Conservation (phyloP, 2,329 filamentous ascomycete species). For the Thyridium curvatum region DNA sequence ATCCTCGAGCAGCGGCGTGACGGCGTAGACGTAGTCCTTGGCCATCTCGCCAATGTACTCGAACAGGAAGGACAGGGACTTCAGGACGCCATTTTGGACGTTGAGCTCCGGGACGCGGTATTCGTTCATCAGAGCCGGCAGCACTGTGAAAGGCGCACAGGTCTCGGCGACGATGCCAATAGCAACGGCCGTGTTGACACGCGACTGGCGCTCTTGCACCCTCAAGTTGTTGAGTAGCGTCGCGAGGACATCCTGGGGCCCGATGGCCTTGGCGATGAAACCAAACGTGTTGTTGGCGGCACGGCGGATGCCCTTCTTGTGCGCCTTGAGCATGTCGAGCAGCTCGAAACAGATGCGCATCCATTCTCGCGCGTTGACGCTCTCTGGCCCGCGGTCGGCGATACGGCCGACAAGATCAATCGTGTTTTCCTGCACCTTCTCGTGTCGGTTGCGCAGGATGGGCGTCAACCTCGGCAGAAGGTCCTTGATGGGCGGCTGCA, state of each 20-base stretch:
- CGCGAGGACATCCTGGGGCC: constrained; percentile 92
- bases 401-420: constrained; percentile 98
- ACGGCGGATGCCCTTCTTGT: constrained; percentile 98
- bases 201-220: constrained; percentile 94
- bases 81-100: constrained; percentile 97
- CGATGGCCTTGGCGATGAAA: constrained; percentile 98
- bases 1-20: constrained; percentile 91
- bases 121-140: constrained; percentile 99
- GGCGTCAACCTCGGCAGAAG: constrained; percentile 89
- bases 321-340: constrained; percentile 97
- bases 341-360: constrained; percentile 99
- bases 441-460: constrained; percentile 96
- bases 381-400: constrained; percentile 91
- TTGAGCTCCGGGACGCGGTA: constrained; percentile 98
- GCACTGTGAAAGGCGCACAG: constrained; percentile 94
- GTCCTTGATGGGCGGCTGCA: constrained; percentile 97
- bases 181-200: constrained; percentile 96
- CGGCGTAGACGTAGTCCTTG: constrained; percentile 98
- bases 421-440: constrained; percentile 98
- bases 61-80: constrained; percentile 93
- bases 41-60: constrained; percentile 99
- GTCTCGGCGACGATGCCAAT: constrained; percentile 99
- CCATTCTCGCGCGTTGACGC: constrained; percentile 95
- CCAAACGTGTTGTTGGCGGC: constrained; percentile 99
- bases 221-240: constrained; percentile 94